Conservation (phyloP, 1,284 basidiomycete species). For the Microbotryum violaceum region DNA sequence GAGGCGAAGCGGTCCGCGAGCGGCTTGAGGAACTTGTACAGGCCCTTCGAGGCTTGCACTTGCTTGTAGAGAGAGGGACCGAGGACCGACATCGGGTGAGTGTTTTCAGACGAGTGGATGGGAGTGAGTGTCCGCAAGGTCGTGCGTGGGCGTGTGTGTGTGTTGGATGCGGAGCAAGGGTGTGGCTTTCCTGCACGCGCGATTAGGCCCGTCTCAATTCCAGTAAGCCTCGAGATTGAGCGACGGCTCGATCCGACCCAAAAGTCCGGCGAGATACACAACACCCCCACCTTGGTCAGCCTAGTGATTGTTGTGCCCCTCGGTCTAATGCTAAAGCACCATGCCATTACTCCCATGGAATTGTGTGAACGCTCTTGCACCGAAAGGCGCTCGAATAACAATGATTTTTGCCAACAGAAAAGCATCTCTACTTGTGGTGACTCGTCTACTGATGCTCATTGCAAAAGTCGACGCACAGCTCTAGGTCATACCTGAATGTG, state of each 20-base stretch:
- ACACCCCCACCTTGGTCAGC: not conserved
- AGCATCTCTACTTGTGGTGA: not conserved
- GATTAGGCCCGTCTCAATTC: too few relatives aligned
- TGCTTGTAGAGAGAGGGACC: constrained; percentile 25
- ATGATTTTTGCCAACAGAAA: too few relatives aligned
- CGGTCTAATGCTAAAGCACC: not conserved
- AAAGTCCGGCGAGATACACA: too few relatives aligned
- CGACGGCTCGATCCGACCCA: too few relatives aligned
- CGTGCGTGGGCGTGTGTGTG: not conserved
- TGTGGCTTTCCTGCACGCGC: not conserved
- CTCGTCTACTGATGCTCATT: not conserved
- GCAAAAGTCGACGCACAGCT: not conserved
- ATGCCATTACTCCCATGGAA: not conserved
- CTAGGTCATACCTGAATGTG: too few relatives aligned
- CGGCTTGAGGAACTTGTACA: constrained; percentile 64
- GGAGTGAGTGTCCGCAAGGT: not conserved
- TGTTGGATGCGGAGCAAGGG: not conserved
- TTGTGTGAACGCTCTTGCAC: too few relatives aligned
- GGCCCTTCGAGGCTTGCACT: constrained; percentile 31
- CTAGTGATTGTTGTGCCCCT: not conserved
- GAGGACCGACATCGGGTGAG: constrained; percentile 20
- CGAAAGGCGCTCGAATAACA: too few relatives aligned
- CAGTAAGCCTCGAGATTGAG: too few relatives aligned
- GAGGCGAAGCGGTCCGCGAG: constrained; percentile 78
- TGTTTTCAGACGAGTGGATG: not conserved